Percentiles rank a stretch among this genome's conserved stretches.
phyloP scores from a whole-genome alignment of 139 green algal species.

The Micromonas commoda region DNA sequence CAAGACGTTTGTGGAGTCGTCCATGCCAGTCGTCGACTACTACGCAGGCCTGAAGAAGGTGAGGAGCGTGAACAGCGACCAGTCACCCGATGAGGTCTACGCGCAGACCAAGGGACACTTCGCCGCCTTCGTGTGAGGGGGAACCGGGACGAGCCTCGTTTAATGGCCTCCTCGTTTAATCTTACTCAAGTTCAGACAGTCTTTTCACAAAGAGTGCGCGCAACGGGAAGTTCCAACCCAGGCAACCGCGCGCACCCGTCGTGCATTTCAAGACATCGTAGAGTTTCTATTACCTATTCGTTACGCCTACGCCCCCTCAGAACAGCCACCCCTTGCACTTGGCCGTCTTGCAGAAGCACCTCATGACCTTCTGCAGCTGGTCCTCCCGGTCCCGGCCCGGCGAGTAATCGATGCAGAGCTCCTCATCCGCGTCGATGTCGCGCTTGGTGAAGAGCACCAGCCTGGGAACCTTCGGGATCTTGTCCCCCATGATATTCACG shows the following conservation, averaged over 20 bases:
- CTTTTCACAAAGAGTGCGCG: no score
- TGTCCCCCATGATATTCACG: constrained; percentile 90
- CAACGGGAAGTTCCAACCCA: neutral
- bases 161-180: neutral
- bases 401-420: constrained; percentile 92
- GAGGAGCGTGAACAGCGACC: constrained; percentile 48
- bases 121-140: neutral
- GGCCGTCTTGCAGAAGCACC: neutral
- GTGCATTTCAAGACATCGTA: neutral
- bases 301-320: neutral
- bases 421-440: constrained; percentile 54
- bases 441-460: constrained; percentile 74
- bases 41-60: constrained; percentile 68
- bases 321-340: constrained; percentile 5
- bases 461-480: constrained; percentile 71
- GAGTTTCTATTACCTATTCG: neutral
- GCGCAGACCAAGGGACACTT: constrained; percentile 23
- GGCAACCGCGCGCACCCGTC: neutral
- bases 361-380: neutral
- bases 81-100: constrained; percentile 49
- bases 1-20: constrained; percentile 72
- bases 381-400: neutral
- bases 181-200: neutral
- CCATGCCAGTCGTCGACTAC: constrained; percentile 75
- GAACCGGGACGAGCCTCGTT: neutral